Evolutionary conservation across 805 yeast species (phyloP).

Genomic region (Hyphopichia homilentoma): DNA sequence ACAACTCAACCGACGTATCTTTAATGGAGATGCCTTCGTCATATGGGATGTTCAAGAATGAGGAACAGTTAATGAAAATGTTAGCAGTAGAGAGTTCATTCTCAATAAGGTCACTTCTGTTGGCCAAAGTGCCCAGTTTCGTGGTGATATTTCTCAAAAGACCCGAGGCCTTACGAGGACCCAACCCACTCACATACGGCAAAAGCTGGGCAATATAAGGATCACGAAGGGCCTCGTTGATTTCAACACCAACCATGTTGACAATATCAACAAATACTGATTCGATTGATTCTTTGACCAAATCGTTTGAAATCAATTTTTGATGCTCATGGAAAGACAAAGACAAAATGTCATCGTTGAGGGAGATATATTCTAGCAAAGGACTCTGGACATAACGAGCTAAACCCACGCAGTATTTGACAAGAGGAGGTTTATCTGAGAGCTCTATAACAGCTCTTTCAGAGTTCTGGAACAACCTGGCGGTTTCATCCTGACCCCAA

Average conservation of each 20-base stretch:
- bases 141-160: conserved; percentile 75
- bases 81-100: conserved; percentile 73
- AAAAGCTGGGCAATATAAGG: conserved; percentile 66
- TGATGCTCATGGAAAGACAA: conserved; percentile 73
- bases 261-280: conserved; percentile 85
- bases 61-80: conserved; percentile 87
- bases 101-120: conserved; percentile 80
- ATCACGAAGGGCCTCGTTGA: conserved; percentile 82
- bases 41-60: conserved; percentile 77
- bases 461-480: conserved; percentile 81
- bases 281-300: conserved; percentile 62
- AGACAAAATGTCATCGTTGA: conserved; percentile 71
- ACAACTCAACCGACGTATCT: conserved; percentile 67
- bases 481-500: conserved; percentile 92
- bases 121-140: conserved; percentile 51
- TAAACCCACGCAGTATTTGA: conserved; percentile 80
- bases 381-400: conserved; percentile 94
- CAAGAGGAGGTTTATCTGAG: conserved; percentile 77
- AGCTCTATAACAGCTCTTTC: conserved; percentile 71
- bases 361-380: conserved; percentile 78
- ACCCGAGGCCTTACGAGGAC: conserved; percentile 92
- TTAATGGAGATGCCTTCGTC: conserved; percentile 50
- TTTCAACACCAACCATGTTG: conserved; percentile 89
- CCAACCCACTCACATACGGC: conserved; percentile 85
- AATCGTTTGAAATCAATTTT: conserved; percentile 60